A percentile compares a stretch with the other conserved stretches of the same genome.
phyloP scores from a whole-genome alignment of 169 alveolate genomes.

The Plasmodium vivax region DNA sequence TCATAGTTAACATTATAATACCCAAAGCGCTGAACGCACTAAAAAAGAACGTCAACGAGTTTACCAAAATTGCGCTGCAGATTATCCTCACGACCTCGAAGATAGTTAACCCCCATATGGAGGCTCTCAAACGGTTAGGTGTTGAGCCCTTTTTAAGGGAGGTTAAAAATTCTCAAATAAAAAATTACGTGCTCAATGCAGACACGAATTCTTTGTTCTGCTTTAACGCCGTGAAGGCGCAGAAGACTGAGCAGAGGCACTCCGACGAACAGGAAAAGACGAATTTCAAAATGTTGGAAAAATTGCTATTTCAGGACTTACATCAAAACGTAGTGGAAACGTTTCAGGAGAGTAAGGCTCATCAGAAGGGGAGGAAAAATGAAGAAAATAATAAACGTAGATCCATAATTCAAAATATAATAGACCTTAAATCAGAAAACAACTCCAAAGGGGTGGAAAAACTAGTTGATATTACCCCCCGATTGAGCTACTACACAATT shows the following conservation, averaged over 20 bases:
- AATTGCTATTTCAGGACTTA: conserved; percentile 41
- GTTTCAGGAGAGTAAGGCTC: background rate
- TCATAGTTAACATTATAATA: conserved; percentile 59
- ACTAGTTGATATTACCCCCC: conserved; percentile 19
- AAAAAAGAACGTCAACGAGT: conserved; percentile 41
- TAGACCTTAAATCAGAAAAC: conserved; percentile 71
- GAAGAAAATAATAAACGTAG: background rate
- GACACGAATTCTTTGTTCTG: conserved; percentile 1
- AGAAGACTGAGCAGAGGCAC: background rate
- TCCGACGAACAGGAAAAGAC: background rate
- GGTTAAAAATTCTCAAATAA: conserved; percentile 8
- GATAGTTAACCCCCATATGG: conserved; percentile 46
- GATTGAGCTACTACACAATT: conserved; percentile 34
- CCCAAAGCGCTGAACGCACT: conserved; percentile 72
- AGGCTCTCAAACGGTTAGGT: conserved; percentile 11
- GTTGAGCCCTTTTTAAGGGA: conserved; percentile 31
- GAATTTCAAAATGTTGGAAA: conserved; percentile 31
- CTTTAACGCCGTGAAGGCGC: background rate
- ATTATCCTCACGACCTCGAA: conserved; percentile 36
- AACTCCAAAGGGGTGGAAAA: conserved; percentile 40
- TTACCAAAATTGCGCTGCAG: conserved; percentile 52
- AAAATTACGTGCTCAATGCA: conserved; percentile 13
- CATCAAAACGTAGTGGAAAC: conserved; percentile 1
- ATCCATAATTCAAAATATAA: conserved; percentile 28
- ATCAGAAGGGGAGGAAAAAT: background rate